A percentile compares a stretch with the other conserved stretches of the same genome.
phyloP scores from a whole-genome alignment of 306 rosid genomes.

The barrel medic (Medicago truncatula) region MtrunA17r5.0-ANR NC_053046.1:11458501-11459000 shows the following conservation, averaged over 20 bases:
- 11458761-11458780: conserved; percentile 49
- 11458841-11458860: conserved; percentile 52
- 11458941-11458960: conserved; percentile 17
- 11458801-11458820: conserved; percentile 49
- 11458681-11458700: conserved; percentile 51
- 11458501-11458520: conserved; percentile 41
- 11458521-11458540: conserved; percentile 29
- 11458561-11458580: conserved; percentile 12
- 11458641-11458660: neutral
- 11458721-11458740: neutral
- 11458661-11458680: neutral
- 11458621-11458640: neutral
- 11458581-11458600: conserved; percentile 2
- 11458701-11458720: neutral
- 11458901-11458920: conserved; percentile 44
- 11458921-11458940: conserved; percentile 32
- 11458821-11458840: conserved; percentile 48
- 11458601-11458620: neutral
- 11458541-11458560: conserved; percentile 7
- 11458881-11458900: conserved; percentile 42
- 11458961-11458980: conserved; percentile 28
- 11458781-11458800: conserved; percentile 56
- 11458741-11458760: neutral
- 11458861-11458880: conserved; percentile 38
- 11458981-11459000: no score